A percentile compares a stretch with the other conserved stretches of the same genome.
These are phyloP conservation scores for Backusella westeae DNA, from an alignment of 192 early-diverging fungal genomes.

Conservation along the genomic window DNA sequence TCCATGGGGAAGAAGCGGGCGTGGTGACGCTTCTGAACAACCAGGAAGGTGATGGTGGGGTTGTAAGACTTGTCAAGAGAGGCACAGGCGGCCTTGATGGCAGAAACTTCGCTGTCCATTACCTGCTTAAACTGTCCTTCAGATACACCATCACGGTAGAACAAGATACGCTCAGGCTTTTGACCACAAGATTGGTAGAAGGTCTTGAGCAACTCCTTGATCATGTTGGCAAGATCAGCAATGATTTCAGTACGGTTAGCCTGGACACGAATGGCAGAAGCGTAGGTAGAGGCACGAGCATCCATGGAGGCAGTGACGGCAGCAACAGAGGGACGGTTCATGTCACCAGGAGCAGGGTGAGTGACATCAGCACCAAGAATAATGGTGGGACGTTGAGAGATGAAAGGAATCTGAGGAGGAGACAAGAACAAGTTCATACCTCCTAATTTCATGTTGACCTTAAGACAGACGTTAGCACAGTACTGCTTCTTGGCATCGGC, in stretches of 20 bases:
- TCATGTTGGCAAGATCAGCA: slow-evolving; percentile 59
- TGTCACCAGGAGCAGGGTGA: slow-evolving; percentile 73
- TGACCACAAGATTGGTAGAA: slow-evolving; percentile 66
- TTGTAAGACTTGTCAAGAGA: slow-evolving; percentile 65
- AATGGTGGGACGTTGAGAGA: slow-evolving; percentile 72
- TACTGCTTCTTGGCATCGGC: slow-evolving; percentile 79
- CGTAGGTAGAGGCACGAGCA: slow-evolving; percentile 57
- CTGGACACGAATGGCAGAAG: slow-evolving; percentile 63
- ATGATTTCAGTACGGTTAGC: slow-evolving; percentile 72
- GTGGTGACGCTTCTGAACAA: slow-evolving; percentile 92
- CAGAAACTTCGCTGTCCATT: slow-evolving; percentile 63
- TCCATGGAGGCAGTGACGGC: slow-evolving; percentile 72
- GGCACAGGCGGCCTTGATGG: slow-evolving; percentile 50
- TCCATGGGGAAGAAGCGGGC: slow-evolving; percentile 77
- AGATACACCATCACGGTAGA: slow-evolving; percentile 91
- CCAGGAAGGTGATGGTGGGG: slow-evolving; percentile 79
- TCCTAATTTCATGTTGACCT: slow-evolving; percentile 92
- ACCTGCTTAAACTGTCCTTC: slow-evolving; percentile 85
- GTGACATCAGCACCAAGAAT: slow-evolving; percentile 90
- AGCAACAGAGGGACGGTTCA: slow-evolving; percentile 69
- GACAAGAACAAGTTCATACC: slow-evolving; percentile 79
- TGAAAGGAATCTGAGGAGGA: slow-evolving; percentile 62
- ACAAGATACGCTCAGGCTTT: slow-evolving; percentile 75
- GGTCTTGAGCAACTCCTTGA: slow-evolving; percentile 61
- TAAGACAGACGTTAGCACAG: slow-evolving; percentile 92